These are phyloP conservation scores for Blastocystis sp. DNA, from an alignment of 352 stramenopile genomes.

Conservation along the genomic window DNA sequence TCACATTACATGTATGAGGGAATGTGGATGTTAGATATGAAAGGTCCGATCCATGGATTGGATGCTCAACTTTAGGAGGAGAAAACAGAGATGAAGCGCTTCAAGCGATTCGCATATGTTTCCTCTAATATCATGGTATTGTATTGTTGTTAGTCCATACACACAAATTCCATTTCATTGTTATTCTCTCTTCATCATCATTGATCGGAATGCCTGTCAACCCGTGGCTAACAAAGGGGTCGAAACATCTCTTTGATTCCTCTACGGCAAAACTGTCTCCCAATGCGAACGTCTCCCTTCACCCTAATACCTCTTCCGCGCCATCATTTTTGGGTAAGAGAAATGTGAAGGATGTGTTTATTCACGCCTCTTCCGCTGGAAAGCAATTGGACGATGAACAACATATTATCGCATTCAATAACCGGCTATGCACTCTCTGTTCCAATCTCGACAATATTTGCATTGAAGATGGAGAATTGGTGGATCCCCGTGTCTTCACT, in stretches of 20 bases:
- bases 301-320: too few relatives aligned
- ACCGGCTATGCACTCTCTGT: background rate
- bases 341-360: background rate
- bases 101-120: too few relatives aligned
- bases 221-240: conserved; percentile 41
- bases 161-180: too few relatives aligned
- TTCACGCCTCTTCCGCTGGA: background rate
- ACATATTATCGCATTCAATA: background rate
- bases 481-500: background rate
- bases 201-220: background rate
- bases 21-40: too few relatives aligned
- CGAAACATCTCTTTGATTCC: background rate
- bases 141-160: too few relatives aligned
- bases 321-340: background rate
- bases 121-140: too few relatives aligned
- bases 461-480: background rate
- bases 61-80: too few relatives aligned
- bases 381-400: background rate
- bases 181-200: too few relatives aligned
- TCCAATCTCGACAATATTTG: background rate
- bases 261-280: background rate
- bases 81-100: too few relatives aligned
- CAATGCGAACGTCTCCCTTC: background rate
- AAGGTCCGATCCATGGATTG: too few relatives aligned
- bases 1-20: background rate